A percentile compares a stretch with the other conserved stretches of the same genome.
Evolutionary conservation across 805 yeast genomes (phyloP).

Genomic region (Myxozyma melibiosi): DNA sequence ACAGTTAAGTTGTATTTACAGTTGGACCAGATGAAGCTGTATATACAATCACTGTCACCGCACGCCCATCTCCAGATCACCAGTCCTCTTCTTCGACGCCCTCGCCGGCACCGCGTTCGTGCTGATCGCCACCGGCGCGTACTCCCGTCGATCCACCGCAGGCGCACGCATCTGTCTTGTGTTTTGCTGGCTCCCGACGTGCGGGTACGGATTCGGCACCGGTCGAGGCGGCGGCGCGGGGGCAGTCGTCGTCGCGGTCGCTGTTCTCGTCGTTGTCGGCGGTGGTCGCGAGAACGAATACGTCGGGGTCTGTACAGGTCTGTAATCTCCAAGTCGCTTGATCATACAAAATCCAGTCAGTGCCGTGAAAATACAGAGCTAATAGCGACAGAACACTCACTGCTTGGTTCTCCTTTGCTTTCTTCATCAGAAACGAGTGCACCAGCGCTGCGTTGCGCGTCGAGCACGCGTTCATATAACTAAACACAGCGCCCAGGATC

Average conservation of each 20-base stretch:
- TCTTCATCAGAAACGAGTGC: slow-evolving; percentile 50
- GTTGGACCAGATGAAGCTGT: too few relatives aligned
- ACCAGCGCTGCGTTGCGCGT: slow-evolving; percentile 86
- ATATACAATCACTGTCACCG: too few relatives aligned
- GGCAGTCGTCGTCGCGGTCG: slow-evolving; percentile 1
- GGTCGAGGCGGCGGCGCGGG: slow-evolving; percentile 12
- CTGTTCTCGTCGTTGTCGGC: background rate
- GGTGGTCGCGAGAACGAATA: background rate
- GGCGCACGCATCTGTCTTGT: background rate
- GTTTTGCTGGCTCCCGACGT: background rate
- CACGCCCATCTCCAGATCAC: slow-evolving; percentile 19
- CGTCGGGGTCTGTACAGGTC: slow-evolving; percentile 6
- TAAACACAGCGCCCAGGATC: slow-evolving; percentile 69
- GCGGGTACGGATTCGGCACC: slow-evolving; percentile 10
- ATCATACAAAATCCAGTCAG: background rate
- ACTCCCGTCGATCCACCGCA: background rate
- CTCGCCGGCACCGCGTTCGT: background rate
- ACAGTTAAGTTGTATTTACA: too few relatives aligned
- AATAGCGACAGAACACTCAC: slow-evolving; percentile 9
- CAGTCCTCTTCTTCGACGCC: slow-evolving; percentile 10
- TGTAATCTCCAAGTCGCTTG: slow-evolving; percentile 14
- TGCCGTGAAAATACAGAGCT: too few relatives aligned
- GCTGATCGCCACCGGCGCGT: slow-evolving; percentile 4
- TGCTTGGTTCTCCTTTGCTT: slow-evolving; percentile 32
- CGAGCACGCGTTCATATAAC: slow-evolving; percentile 84